Base-by-base conservation (phyloP, 2,329 filamentous ascomycete species). In the Thielaviopsis euricoi region DNA sequence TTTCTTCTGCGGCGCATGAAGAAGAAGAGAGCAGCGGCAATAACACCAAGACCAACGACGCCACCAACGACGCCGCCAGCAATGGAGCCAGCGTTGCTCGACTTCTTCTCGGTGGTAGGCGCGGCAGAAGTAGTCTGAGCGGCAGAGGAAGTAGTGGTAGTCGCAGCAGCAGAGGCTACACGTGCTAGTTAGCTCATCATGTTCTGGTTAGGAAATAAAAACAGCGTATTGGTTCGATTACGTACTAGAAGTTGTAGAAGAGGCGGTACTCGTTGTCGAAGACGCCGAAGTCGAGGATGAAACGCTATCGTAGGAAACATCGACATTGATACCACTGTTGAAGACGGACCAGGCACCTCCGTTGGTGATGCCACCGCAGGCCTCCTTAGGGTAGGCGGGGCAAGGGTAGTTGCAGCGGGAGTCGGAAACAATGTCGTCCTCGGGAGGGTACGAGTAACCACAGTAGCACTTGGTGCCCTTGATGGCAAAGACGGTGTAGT, bases 11-110 rank as follows among this genome's bases (percentile, higher is more conserved):
- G 83, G 57, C 88, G 85, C 64, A 93, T 71, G 66, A 80, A 86
- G 68, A 95, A 83, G 70, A 89, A 84, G 5, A 77, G 71, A 56
- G 80, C 89, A 51, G 82, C 88, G 13, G 80, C 73, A 19, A 87
- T 75, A 15, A 76, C 85, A 56, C 75, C 79, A 4, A 89, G 66
- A 1, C 73, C 86, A 1, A 95, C 74, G 1, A 95, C 81, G 60
- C 87, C 89, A 9, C 93, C 86, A 1, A 96, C 90, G 1, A 89
- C 87, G 61, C 91, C 91, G 10, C 84, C 91, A 19, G 86, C 89
- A 63, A 97, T 90, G 53, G 85, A 89, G 46, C 82, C 86, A n/a
- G 82, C n/a, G 67, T 85, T 90, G n/a, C 83, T 74, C 9, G 75
- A 72, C 56, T 70, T 64, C 13, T 66, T 65, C 25, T 65, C 63